Evolutionary conservation across 352 stramenopile species (phyloP).

Genomic region (Phytophthora cryptogea): DNA sequence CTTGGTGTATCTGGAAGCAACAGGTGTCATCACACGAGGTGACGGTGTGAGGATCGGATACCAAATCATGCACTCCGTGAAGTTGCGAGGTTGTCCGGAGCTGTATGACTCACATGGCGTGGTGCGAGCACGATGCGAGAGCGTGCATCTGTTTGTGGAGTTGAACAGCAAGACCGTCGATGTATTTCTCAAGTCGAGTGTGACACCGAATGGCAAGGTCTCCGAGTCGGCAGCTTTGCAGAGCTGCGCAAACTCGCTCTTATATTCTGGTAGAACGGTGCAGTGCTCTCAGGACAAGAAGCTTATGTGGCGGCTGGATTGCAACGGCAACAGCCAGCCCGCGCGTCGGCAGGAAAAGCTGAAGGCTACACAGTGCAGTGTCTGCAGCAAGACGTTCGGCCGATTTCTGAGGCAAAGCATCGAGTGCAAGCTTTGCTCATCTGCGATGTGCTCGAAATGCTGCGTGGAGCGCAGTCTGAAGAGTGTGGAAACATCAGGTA

Average conservation of each 20-base stretch:
- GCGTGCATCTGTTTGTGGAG: slow-evolving; percentile 49
- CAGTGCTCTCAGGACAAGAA: slow-evolving; percentile 62
- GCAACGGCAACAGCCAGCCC: slow-evolving; percentile 22
- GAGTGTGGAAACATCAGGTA: slow-evolving; percentile 37
- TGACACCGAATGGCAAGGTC: slow-evolving; percentile 37
- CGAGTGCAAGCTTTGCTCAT: slow-evolving; percentile 53
- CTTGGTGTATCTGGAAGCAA: slow-evolving; percentile 72
- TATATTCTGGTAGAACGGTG: slow-evolving; percentile 48
- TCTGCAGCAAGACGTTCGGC: slow-evolving; percentile 51
- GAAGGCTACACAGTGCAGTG: slow-evolving; percentile 36
- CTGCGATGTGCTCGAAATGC: slow-evolving; percentile 54
- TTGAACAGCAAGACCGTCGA: slow-evolving; percentile 35
- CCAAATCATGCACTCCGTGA: slow-evolving; percentile 69
- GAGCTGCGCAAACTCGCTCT: slow-evolving; percentile 42
- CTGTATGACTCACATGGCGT: slow-evolving; percentile 38
- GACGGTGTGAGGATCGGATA: slow-evolving; percentile 67
- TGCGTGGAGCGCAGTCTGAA: slow-evolving; percentile 43
- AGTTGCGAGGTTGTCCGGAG: slow-evolving; percentile 42
- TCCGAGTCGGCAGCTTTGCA: slow-evolving; percentile 34
- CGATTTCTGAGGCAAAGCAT: slow-evolving; percentile 36
- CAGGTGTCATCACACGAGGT: slow-evolving; percentile 51
- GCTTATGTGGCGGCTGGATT: slow-evolving; percentile 45
- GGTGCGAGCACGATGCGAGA: slow-evolving; percentile 43
- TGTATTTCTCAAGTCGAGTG: slow-evolving; percentile 42
- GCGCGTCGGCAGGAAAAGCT: slow-evolving; percentile 22